Conservation (phyloP, 2,329 filamentous ascomycete species). For the Pseudogymnoascus verrucosus region DNA sequence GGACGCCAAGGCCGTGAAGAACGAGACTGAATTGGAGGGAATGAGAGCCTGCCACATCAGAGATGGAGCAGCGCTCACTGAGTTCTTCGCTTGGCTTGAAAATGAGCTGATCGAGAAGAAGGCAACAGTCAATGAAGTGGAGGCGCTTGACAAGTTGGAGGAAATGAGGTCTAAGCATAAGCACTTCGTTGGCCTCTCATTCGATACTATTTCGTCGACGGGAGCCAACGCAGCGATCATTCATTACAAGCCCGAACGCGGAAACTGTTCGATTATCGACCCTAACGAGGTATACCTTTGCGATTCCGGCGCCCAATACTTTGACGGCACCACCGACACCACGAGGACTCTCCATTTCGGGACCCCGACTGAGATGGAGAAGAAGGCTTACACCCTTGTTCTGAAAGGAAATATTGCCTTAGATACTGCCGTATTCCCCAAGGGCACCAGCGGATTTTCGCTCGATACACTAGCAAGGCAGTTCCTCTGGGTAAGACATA, state of each 20-base stretch:
- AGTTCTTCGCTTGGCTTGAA: conserved; percentile 97
- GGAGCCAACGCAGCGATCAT: conserved; percentile 81
- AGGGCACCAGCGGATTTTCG: conserved; percentile 89
- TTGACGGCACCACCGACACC: conserved; percentile 92
- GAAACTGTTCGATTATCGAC: conserved; percentile 75
- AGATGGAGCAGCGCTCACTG: conserved; percentile 80
- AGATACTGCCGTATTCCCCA: conserved; percentile 81
- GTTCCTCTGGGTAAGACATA: conserved; percentile 67
- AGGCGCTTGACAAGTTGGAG: conserved; percentile 87
- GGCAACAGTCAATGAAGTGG: conserved; percentile 72
- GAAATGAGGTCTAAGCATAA: conserved; percentile 59
- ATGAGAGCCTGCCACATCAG: conserved; percentile 93
- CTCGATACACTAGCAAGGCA: conserved; percentile 84
- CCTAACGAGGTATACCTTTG: conserved; percentile 84
- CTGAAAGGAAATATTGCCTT: conserved; percentile 90
- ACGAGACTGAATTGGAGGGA: conserved; percentile 76
- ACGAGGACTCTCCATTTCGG: conserved; percentile 92
- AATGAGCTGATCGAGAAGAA: conserved; percentile 72
- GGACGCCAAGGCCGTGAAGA: conserved; percentile 92
- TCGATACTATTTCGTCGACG: conserved; percentile 92
- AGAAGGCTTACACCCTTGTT: conserved; percentile 85
- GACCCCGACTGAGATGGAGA: conserved; percentile 72
- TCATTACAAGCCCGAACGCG: conserved; percentile 85
- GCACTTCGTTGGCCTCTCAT: conserved; percentile 82
- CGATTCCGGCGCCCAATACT: conserved; percentile 93